A percentile compares a stretch with the other conserved stretches of the same genome.
Evolutionary conservation across 306 rosid species (phyloP).

Genomic region (Senna siamea): DNA sequence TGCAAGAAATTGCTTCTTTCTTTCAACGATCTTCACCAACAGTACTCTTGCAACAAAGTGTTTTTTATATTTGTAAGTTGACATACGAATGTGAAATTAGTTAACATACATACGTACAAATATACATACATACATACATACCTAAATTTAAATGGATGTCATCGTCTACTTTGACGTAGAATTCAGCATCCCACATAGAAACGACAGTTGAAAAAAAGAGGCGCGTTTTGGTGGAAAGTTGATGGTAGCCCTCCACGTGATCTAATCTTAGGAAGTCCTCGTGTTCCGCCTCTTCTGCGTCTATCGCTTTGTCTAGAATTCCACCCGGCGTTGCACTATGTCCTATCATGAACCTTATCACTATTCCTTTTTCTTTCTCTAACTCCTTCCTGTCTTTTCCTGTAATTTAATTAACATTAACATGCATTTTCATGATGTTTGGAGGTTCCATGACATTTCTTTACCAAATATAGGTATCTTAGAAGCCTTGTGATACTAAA

Average conservation of each 20-base stretch:
- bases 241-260: constrained; percentile 87
- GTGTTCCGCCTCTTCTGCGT: constrained; percentile 73
- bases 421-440: no score
- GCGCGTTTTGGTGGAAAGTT: constrained; percentile 86
- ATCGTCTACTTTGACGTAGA: constrained; percentile 91
- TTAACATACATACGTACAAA: no score
- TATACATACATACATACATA: no score
- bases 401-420: constrained; percentile 13
- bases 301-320: constrained; percentile 67
- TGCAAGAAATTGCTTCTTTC: background rate
- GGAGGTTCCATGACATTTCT: no score
- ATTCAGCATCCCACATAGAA: constrained; percentile 82
- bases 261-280: constrained; percentile 72
- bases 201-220: constrained; percentile 69
- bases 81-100: no score
- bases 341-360: constrained; percentile 86
- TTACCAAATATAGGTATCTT: no score
- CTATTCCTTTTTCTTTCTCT: constrained; percentile 85
- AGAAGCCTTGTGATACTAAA: no score
- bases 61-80: no score
- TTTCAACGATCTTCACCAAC: no score
- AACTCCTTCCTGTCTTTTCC: constrained; percentile 59
- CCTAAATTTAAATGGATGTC: constrained; percentile 86
- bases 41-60: no score
- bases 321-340: constrained; percentile 69